Percentiles rank a stretch among this genome's conserved stretches.
Conservation (phyloP, 106 monocot species). For the Allium fistulosum region DNA sequence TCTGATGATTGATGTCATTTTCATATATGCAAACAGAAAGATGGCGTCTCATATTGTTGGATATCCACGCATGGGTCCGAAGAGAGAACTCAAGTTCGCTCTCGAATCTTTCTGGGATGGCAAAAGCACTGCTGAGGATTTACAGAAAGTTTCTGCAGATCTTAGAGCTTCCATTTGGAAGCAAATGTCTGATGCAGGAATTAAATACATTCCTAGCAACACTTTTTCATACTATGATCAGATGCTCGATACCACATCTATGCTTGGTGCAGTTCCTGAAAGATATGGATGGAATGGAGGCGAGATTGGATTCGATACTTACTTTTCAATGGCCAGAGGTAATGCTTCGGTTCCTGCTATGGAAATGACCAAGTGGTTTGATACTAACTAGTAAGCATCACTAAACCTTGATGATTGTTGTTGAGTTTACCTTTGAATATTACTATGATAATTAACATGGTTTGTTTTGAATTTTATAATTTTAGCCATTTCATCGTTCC, state of each 20-base stretch:
- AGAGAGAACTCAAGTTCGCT: slow-evolving; percentile 94
- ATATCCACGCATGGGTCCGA: slow-evolving; percentile 91
- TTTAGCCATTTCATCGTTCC: slow-evolving; percentile 81
- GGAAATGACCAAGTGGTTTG: slow-evolving; percentile 99
- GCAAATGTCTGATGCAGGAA: slow-evolving; percentile 75
- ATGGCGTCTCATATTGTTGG: slow-evolving; percentile 94
- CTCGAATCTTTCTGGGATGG: slow-evolving; percentile 92
- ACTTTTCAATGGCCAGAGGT: slow-evolving; percentile 96
- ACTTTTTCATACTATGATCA: slow-evolving; percentile 89
- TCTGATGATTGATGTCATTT: background rate
- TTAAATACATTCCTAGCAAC: slow-evolving; percentile 81
- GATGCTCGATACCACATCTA: slow-evolving; percentile 86
- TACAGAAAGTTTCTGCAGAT: slow-evolving; percentile 78
- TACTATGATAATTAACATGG: too few relatives aligned
- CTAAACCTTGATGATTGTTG: background rate
- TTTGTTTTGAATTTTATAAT: too few relatives aligned
- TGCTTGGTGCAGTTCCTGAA: slow-evolving; percentile 92
- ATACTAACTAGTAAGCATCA: slow-evolving; percentile 92
- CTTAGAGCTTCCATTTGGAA: slow-evolving; percentile 80
- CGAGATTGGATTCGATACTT: slow-evolving; percentile 83
- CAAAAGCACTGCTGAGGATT: slow-evolving; percentile 66
- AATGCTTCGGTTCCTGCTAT: slow-evolving; percentile 94
- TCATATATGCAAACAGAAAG: background rate
- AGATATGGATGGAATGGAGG: slow-evolving; percentile 79
- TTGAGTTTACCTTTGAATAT: too few relatives aligned